Percentiles rank a stretch among this genome's conserved stretches.
These are phyloP conservation scores for Rhinocladiella similis DNA, from an alignment of 2,329 filamentous ascomycete genomes.

Conservation along the genomic window DNA sequence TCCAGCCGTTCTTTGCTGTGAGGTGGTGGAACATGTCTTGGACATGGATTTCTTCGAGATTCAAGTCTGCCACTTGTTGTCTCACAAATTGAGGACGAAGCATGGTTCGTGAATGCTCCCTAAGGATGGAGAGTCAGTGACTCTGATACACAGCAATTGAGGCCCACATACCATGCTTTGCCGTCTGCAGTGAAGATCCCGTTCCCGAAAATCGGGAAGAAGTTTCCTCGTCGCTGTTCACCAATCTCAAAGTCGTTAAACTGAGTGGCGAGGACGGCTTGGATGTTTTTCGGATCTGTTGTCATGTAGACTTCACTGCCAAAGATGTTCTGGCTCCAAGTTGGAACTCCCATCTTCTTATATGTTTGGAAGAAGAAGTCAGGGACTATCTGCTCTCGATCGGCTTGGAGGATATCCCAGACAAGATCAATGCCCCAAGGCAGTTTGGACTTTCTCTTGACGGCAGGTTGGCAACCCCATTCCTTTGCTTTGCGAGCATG, in stretches of 20 bases:
- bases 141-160: not conserved
- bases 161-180: constrained; percentile 57
- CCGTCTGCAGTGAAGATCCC: constrained; percentile 72
- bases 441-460: constrained; percentile 18
- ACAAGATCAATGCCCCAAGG: constrained; percentile 24
- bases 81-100: constrained; percentile 85
- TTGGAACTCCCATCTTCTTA: constrained; percentile 13
- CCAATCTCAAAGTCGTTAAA: constrained; percentile 85
- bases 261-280: constrained; percentile 79
- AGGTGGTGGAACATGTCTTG: constrained; percentile 71
- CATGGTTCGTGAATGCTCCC: constrained; percentile 64
- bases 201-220: constrained; percentile 51
- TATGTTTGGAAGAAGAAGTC: constrained; percentile 19
- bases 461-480: constrained; percentile 22
- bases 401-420: constrained; percentile 20
- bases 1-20: constrained; percentile 52
- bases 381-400: constrained; percentile 21
- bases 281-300: constrained; percentile 63
- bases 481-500: constrained; percentile 22
- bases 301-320: constrained; percentile 28
- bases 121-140: not conserved
- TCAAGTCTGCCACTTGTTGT: constrained; percentile 77
- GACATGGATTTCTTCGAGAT: constrained; percentile 78
- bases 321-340: constrained; percentile 24
- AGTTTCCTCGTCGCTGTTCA: constrained; percentile 68